A percentile compares a stretch with the other conserved stretches of the same genome.
Conservation (phyloP, 1,139 yeast species). For the Pichia sp. region DNA sequence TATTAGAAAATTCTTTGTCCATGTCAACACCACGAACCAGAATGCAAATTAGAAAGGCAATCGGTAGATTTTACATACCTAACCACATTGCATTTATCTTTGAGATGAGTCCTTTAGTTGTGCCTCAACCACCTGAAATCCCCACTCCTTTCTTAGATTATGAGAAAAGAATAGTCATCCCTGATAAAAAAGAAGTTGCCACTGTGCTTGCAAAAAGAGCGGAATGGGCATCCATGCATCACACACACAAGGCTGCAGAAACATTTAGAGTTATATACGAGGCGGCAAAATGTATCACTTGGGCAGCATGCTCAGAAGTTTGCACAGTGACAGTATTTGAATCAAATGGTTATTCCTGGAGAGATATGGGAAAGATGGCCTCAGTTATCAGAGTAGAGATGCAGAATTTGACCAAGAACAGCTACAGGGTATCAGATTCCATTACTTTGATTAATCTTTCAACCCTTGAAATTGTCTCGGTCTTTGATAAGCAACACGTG, state of each 20-base stretch:
- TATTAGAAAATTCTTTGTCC: constrained; percentile 15
- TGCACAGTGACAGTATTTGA: constrained; percentile 21
- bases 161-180: constrained; percentile 32
- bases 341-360: constrained; percentile 23
- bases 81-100: constrained; percentile 18
- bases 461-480: constrained; percentile 11
- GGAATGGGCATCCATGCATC: constrained; percentile 34
- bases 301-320: constrained; percentile 29
- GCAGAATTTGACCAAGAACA: constrained; percentile 13
- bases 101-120: constrained; percentile 22
- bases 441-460: constrained; percentile 19
- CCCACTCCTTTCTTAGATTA: constrained; percentile 39
- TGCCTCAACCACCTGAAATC: constrained; percentile 33
- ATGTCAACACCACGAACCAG: constrained; percentile 17
- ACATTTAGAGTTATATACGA: constrained; percentile 33
- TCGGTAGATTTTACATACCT: constrained; percentile 17
- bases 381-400: constrained; percentile 22
- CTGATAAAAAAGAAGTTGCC: constrained; percentile 31
- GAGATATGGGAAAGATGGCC: constrained; percentile 16
- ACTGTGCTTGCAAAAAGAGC: constrained; percentile 28
- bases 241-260: constrained; percentile 36
- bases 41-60: constrained; percentile 13
- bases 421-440: constrained; percentile 11
- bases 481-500: neutral
- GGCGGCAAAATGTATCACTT: constrained; percentile 33